Evolutionary conservation across 306 rosid species (phyloP).

Genomic region (Prunus dulcis): DNA sequence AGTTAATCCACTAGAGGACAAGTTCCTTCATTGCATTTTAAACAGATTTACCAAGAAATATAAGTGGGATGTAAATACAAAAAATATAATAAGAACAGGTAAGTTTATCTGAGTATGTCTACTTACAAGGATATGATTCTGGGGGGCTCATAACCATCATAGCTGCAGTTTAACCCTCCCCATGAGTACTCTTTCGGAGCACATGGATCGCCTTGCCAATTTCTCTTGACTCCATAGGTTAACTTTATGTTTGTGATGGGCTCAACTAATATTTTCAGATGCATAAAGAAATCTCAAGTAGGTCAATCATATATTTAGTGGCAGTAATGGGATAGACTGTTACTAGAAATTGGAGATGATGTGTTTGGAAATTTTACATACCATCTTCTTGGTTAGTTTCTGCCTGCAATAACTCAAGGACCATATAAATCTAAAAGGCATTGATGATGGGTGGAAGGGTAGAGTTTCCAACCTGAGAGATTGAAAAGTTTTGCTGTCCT

Average conservation of each 20-base stretch:
- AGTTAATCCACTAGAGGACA: conserved; percentile 14
- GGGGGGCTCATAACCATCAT: conserved; percentile 24
- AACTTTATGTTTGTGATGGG: conserved; percentile 30
- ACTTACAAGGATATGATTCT: conserved; percentile 39
- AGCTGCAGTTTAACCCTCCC: conserved; percentile 41
- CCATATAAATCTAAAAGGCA: conserved; percentile 43
- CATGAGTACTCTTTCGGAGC: conserved; percentile 18
- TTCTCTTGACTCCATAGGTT: conserved; percentile 11
- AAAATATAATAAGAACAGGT: neutral
- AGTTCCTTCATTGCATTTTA: conserved; percentile 17
- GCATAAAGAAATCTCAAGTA: neutral
- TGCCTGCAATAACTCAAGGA: conserved; percentile 17
- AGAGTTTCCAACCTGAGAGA: conserved; percentile 24
- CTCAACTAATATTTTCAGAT: conserved; percentile 19
- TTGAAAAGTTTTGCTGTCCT: neutral
- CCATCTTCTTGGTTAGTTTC: conserved; percentile 44
- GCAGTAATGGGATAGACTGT: neutral
- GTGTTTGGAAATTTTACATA: conserved; percentile 18
- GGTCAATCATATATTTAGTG: neutral
- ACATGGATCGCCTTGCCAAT: conserved; percentile 48
- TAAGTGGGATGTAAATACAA: neutral
- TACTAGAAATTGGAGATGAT: neutral
- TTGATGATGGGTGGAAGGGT: conserved; percentile 55
- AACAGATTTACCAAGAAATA: neutral
- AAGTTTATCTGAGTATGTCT: neutral